Base-by-base conservation (phyloP, 345 rosid species). In the Citrus unshiu region DNA sequence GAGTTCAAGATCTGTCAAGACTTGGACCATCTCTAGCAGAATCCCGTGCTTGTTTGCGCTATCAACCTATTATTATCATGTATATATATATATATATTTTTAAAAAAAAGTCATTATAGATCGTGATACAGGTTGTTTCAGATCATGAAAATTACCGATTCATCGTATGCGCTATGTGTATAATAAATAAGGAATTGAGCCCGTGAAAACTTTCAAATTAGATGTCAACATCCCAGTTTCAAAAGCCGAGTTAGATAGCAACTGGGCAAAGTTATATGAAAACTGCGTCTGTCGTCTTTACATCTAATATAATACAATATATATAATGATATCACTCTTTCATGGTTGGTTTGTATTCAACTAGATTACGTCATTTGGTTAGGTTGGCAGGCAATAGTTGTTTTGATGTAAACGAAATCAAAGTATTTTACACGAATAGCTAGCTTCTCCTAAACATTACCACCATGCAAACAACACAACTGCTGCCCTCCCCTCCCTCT, bases 1-100 rank as follows among this genome's bases (percentile, higher is more conserved):
- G 70, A 95, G 98, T 83, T 95, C 98, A 9, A 95, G 96, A 82
- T 95, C 99, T 61, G 99, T 92, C 81, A 95, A 84, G 8, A 94
- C 93, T 79, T 94, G 99, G 76, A 95, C 99, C 97, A 95, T 92
- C 78, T 92, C 98, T 19, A 95, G 84, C 73, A 95, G 86, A 70
- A 95, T 89, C 82, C 98, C 98, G 59, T 90, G 86, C 91, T 88
- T 92, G 84, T 95, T 95, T 83, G 93, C 92, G 61, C 99, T 94
- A 79, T 94, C 99, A 49, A 93, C 98, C 99, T 95, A 91, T 54
- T 18, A 18, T 54, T 14, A 54, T 54, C 5, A 18, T 37, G 39
- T 37, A 7, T 37, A 7, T 12, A 14, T 27, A 9, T 7, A 14
- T 21, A 19, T 18, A 14, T n/a, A n/a, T n/a, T n/a, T n/a, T n/a